Percentiles rank a stretch among this genome's conserved stretches.
These are phyloP conservation scores for Aspergillus jensenii DNA, from an alignment of 2,329 filamentous ascomycete species.

Conservation along the genomic window DNA sequence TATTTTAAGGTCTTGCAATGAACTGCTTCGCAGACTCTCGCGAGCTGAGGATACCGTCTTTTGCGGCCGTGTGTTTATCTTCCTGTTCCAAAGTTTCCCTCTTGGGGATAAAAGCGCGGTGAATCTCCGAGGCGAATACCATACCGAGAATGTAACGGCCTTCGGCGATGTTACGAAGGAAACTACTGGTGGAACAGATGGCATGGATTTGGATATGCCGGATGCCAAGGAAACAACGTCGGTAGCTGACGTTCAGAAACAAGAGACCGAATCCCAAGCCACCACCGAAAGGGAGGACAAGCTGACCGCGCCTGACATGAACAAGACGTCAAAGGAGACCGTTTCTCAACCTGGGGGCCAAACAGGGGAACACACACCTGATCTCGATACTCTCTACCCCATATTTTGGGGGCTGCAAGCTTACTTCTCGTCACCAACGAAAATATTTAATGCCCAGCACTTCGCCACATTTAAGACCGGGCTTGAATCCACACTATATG, in stretches of 20 bases:
- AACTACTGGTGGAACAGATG: slow-evolving; percentile 43
- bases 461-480: slow-evolving; percentile 66
- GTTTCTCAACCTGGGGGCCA: slow-evolving; percentile 23
- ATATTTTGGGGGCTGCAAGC: slow-evolving; percentile 93
- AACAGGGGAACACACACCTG: slow-evolving; percentile 48
- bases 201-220: slow-evolving; percentile 67
- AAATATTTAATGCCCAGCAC: slow-evolving; percentile 69
- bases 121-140: slow-evolving; percentile 92
- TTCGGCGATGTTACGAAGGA: slow-evolving; percentile 62
- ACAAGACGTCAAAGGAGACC: slow-evolving; percentile 26
- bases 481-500: slow-evolving; percentile 63
- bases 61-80: slow-evolving; percentile 96
- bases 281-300: slow-evolving; percentile 18
- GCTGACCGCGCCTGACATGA: slow-evolving; percentile 11
- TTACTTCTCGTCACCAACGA: slow-evolving; percentile 86
- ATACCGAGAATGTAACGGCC: slow-evolving; percentile 88
- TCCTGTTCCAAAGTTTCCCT: slow-evolving; percentile 96
- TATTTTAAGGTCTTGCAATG: slow-evolving; percentile 92
- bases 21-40: slow-evolving; percentile 88
- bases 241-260: slow-evolving; percentile 32
- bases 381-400: slow-evolving; percentile 76
- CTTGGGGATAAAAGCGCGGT: slow-evolving; percentile 96
- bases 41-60: slow-evolving; percentile 96
- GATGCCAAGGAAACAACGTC: slow-evolving; percentile 36
- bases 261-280: slow-evolving; percentile 24